Percentiles rank a stretch among this genome's conserved stretches.
Conservation (phyloP, 495 filamentous ascomycete genomes). For the Penicillium soppii region DNA sequence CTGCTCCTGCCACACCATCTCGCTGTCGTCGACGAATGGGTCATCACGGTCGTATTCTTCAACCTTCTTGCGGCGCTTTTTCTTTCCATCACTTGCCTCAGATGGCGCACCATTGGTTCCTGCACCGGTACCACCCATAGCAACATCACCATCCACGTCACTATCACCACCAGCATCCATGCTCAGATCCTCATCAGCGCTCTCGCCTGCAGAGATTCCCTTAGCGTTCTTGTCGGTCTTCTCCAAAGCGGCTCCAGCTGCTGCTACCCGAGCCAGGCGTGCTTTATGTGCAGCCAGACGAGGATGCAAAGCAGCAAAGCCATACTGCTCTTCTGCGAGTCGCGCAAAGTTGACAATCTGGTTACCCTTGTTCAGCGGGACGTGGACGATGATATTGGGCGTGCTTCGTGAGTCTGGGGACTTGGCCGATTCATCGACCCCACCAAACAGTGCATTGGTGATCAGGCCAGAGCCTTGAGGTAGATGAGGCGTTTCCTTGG, state of each 20-base stretch:
- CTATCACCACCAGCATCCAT: slow-evolving; percentile 46
- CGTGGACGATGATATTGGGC: slow-evolving; percentile 80
- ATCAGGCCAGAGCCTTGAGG: slow-evolving; percentile 69
- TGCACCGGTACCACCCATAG: slow-evolving; percentile 61
- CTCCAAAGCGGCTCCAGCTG: slow-evolving; percentile 78
- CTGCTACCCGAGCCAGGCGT: slow-evolving; percentile 77
- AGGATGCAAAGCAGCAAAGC: slow-evolving; percentile 90
- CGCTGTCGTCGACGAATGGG: slow-evolving; percentile 96
- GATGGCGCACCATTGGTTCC: slow-evolving; percentile 47
- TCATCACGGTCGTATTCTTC: slow-evolving; percentile 97
- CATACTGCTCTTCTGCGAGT: slow-evolving; percentile 88
- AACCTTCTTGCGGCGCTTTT: slow-evolving; percentile 74
- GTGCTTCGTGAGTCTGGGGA: slow-evolving; percentile 50
- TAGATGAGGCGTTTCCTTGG: slow-evolving; percentile 55
- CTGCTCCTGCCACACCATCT: slow-evolving; percentile 93
- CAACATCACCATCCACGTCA: slow-evolving; percentile 71
- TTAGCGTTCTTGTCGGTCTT: slow-evolving; percentile 52
- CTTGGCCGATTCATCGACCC: slow-evolving; percentile 44
- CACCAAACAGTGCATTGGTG: slow-evolving; percentile 59
- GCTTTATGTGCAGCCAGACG: slow-evolving; percentile 81
- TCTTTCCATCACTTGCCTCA: slow-evolving; percentile 56
- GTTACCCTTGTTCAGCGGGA: slow-evolving; percentile 76
- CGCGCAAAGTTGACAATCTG: slow-evolving; percentile 95
- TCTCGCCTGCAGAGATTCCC: slow-evolving; percentile 64
- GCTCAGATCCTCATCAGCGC: slow-evolving; percentile 54